Percentiles rank a stretch among this genome's conserved stretches.
Evolutionary conservation across 768 basidiomycete genomes (phyloP).

Genomic region (Boletus subparvulus): DNA sequence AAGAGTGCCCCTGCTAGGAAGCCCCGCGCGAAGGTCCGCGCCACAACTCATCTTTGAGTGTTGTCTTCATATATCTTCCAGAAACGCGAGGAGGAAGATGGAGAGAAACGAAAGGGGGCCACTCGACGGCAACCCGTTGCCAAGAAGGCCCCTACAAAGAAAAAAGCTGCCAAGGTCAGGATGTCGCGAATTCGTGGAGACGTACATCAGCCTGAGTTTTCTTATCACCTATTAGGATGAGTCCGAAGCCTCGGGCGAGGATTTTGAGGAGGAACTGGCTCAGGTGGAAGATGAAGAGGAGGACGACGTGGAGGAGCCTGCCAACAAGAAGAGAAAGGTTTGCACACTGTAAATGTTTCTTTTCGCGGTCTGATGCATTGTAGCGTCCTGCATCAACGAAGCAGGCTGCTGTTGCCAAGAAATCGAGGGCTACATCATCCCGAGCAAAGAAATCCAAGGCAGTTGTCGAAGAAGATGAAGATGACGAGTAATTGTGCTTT

Average conservation of each 20-base stretch:
- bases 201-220: not conserved
- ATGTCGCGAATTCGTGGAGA: not conserved
- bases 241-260: slow-evolving; percentile 45
- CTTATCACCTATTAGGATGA: slow-evolving; percentile 22
- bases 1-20: slow-evolving; percentile 37
- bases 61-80: slow-evolving; percentile 17
- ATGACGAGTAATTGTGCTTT: slow-evolving; percentile 24
- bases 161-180: slow-evolving; percentile 40
- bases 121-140: slow-evolving; percentile 43
- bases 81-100: slow-evolving; percentile 35
- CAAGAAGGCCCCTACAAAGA: slow-evolving; percentile 51
- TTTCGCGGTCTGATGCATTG: slow-evolving; percentile 3
- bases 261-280: slow-evolving; percentile 45
- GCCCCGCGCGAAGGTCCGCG: slow-evolving; percentile 37
- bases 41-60: slow-evolving; percentile 8
- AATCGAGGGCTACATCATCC: slow-evolving; percentile 26
- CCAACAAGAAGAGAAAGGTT: slow-evolving; percentile 73
- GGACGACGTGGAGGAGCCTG: slow-evolving; percentile 35
- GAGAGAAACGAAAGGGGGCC: slow-evolving; percentile 50
- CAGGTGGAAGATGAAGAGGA: slow-evolving; percentile 52
- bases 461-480: slow-evolving; percentile 44
- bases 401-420: slow-evolving; percentile 46
- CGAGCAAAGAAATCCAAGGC: slow-evolving; percentile 45
- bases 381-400: slow-evolving; percentile 47
- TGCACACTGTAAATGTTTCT: not conserved